Conservation (phyloP, 441 rosid genomes). For the Pelargonium cotyledonis region DNA sequence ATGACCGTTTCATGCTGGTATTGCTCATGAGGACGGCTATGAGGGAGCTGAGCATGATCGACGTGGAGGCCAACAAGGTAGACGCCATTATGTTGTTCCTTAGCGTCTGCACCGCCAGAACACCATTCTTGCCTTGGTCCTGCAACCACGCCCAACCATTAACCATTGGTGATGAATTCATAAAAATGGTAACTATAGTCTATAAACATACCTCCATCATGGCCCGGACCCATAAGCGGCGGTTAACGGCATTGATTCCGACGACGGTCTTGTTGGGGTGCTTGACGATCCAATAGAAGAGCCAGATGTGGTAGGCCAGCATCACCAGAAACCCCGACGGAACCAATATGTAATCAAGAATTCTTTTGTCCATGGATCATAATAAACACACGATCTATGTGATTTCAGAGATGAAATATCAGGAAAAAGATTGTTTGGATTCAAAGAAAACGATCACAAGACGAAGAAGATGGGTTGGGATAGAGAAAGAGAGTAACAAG, state of each 20-base stretch:
- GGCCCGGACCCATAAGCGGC: conserved; percentile 80
- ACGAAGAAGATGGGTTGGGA: no score
- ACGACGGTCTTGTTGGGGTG: conserved; percentile 64
- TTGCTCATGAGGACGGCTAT: conserved; percentile 62
- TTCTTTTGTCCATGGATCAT: conserved; percentile 31
- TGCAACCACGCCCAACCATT: conserved; percentile 15
- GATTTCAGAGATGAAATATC: no score
- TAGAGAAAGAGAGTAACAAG: no score
- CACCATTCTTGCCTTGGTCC: conserved; percentile 68
- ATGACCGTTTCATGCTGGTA: conserved; percentile 26
- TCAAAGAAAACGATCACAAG: no score
- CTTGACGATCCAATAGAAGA: conserved; percentile 45
- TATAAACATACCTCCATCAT: conserved; percentile 75
- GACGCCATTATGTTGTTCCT: conserved; percentile 96
- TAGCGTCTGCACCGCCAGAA: conserved; percentile 80
- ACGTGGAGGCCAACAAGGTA: conserved; percentile 76
- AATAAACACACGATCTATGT: no score
- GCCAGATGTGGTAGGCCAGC: conserved; percentile 68
- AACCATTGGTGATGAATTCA: background rate
- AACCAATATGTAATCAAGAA: conserved; percentile 58
- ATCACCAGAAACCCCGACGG: conserved; percentile 53
- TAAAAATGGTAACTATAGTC: background rate
- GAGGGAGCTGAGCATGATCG: conserved; percentile 76
- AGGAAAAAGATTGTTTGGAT: no score
- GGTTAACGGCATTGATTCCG: conserved; percentile 72